phyloP scores from a whole-genome alignment of 2,329 filamentous ascomycete species.

The Fusarium devonianum region DNA sequence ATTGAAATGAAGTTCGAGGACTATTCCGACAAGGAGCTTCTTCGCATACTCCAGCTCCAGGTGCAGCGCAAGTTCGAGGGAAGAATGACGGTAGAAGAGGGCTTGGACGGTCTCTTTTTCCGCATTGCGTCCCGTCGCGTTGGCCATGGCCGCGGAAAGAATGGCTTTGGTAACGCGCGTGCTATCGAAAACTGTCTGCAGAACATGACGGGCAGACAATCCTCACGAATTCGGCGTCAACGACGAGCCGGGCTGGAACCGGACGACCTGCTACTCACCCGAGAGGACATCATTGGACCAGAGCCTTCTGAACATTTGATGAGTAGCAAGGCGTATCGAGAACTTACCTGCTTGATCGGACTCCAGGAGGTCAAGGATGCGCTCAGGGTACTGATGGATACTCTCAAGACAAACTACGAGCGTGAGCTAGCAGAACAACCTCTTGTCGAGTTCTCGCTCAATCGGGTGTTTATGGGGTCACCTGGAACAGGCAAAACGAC shows the following conservation, averaged over 20 bases:
- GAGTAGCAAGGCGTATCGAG: constrained; percentile 62
- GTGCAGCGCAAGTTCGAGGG: constrained; percentile 62
- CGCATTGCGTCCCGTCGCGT: constrained; percentile 69
- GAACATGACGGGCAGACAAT: constrained; percentile 64
- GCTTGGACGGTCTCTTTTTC: constrained; percentile 65
- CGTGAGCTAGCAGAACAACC: constrained; percentile 70
- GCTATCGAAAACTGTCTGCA: constrained; percentile 69
- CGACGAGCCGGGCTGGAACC: constrained; percentile 50
- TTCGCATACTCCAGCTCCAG: constrained; percentile 63
- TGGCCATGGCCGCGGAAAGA: constrained; percentile 66
- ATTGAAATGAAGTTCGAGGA: constrained; percentile 71
- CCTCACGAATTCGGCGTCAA: constrained; percentile 59
- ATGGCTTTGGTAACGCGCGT: constrained; percentile 78
- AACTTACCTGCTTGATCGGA: constrained; percentile 66
- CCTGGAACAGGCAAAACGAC: constrained; percentile 82
- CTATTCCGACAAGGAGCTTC: constrained; percentile 70
- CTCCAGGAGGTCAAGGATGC: constrained; percentile 68
- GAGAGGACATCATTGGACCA: constrained; percentile 75
- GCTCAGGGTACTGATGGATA: constrained; percentile 65
- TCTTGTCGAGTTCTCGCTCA: constrained; percentile 66
- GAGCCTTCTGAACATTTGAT: constrained; percentile 64
- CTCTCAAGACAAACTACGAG: constrained; percentile 68
- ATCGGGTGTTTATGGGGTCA: constrained; percentile 73
- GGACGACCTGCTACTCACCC: constrained; percentile 67
- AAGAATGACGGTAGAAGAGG: constrained; percentile 67